phyloP scores from a whole-genome alignment of 768 basidiomycete genomes.

The Phaeotremella fagi region DNA sequence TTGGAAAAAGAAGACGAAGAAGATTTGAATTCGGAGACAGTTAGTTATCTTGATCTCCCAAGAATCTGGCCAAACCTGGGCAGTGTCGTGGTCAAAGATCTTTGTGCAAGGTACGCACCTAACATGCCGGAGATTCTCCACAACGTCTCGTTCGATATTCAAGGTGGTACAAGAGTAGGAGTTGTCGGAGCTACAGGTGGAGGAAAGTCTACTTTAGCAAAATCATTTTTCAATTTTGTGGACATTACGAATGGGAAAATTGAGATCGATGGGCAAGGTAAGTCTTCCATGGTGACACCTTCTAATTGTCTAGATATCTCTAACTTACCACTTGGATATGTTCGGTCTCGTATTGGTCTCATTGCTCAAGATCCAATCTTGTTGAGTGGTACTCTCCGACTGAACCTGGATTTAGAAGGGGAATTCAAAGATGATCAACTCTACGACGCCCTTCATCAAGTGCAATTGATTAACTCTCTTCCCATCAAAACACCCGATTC shows the following conservation, averaged over 20 bases:
- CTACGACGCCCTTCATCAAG: conserved; percentile 38
- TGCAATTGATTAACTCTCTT: conserved; percentile 30
- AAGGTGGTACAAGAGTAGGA: conserved; percentile 34
- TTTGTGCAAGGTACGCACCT: conserved; percentile 24
- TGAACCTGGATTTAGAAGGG: conserved; percentile 44
- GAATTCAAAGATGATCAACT: conserved; percentile 32
- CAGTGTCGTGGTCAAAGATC: conserved; percentile 8
- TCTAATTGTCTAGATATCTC: conserved; percentile 27
- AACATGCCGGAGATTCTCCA: conserved; percentile 40
- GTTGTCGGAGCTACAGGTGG: conserved; percentile 43
- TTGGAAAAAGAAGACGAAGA: conserved; percentile 36
- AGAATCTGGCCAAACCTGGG: conserved; percentile 20
- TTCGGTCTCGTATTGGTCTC: conserved; percentile 37
- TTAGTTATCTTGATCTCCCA: conserved; percentile 2
- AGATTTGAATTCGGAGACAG: conserved; percentile 3
- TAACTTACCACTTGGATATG: conserved; percentile 28
- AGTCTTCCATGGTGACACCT: background rate
- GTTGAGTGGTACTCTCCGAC: conserved; percentile 35
- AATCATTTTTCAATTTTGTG: conserved; percentile 44
- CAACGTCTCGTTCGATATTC: conserved; percentile 30
- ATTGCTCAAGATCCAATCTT: conserved; percentile 44
- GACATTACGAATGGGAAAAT: conserved; percentile 37
- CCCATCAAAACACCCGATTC: background rate
- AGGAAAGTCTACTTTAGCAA: conserved; percentile 42
- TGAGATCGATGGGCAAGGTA: conserved; percentile 36